These are phyloP conservation scores for Dothistroma pini DNA, from an alignment of 2,329 filamentous ascomycete species.

Conservation along the genomic window DNA sequence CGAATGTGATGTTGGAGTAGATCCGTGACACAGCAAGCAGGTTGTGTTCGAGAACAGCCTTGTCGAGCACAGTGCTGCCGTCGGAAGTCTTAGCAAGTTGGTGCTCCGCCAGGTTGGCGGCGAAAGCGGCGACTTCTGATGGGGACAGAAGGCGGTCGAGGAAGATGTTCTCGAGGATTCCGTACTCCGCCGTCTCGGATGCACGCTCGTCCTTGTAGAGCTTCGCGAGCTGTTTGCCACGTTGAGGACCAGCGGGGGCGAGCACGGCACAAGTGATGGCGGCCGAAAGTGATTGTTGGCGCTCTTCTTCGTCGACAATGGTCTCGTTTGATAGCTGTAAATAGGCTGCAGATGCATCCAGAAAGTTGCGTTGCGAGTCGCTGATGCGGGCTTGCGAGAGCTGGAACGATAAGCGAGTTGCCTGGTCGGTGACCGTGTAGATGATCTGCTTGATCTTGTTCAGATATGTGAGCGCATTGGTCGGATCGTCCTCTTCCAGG, in stretches of 20 bases:
- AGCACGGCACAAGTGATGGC: slow-evolving; percentile 91
- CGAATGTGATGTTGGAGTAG: slow-evolving; percentile 52
- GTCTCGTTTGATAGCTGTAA: slow-evolving; percentile 77
- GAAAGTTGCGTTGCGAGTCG: slow-evolving; percentile 84
- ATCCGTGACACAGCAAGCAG: slow-evolving; percentile 72
- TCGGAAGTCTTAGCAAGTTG: slow-evolving; percentile 88
- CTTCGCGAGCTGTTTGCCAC: slow-evolving; percentile 73
- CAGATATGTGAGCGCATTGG: slow-evolving; percentile 76
- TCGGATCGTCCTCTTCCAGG: slow-evolving; percentile 89
- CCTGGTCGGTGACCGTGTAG: slow-evolving; percentile 68
- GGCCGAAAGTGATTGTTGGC: slow-evolving; percentile 76
- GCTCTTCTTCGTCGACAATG: slow-evolving; percentile 80
- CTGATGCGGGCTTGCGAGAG: slow-evolving; percentile 90
- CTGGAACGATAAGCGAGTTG: slow-evolving; percentile 78
- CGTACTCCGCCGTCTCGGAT: slow-evolving; percentile 69
- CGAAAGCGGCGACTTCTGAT: slow-evolving; percentile 82
- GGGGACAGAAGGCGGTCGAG: slow-evolving; percentile 78
- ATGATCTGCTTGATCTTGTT: slow-evolving; percentile 96
- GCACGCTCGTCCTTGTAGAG: slow-evolving; percentile 93
- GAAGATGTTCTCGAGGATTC: slow-evolving; percentile 97
- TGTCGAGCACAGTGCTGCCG: slow-evolving; percentile 86
- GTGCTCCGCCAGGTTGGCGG: slow-evolving; percentile 74
- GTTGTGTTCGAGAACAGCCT: slow-evolving; percentile 95
- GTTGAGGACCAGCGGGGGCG: slow-evolving; percentile 81
- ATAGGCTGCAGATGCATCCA: slow-evolving; percentile 84